Evolutionary conservation across 371 early-diverging fungal genomes (phyloP).

Genomic region (Entomophthora muscae): DNA sequence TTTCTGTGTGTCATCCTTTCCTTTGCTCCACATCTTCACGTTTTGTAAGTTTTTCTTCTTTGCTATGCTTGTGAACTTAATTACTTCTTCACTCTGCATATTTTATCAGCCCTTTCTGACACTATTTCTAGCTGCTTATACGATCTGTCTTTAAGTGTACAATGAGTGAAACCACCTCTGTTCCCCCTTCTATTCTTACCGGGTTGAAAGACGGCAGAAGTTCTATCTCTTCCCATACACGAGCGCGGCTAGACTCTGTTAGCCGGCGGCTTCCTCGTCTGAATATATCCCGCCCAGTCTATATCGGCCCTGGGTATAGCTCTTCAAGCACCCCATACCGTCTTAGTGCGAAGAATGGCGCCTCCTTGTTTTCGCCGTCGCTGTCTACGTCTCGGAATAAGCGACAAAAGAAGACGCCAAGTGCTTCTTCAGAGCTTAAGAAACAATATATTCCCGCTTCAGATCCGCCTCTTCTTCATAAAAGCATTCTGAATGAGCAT

Average conservation of each 20-base stretch:
- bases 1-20: no score
- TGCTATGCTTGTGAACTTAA: no score
- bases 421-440: no score
- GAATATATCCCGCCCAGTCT: background rate
- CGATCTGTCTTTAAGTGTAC: background rate
- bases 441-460: background rate
- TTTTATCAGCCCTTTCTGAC: no score
- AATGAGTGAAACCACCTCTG: background rate
- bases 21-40: no score
- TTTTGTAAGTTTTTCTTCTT: no score
- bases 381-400: background rate
- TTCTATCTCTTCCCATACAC: background rate
- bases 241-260: constrained; percentile 3
- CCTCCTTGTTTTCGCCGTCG: background rate
- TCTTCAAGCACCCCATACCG: constrained; percentile 1
- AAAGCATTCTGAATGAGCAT: background rate
- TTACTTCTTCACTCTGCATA: no score
- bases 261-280: constrained; percentile 1
- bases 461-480: background rate
- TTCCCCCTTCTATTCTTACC: background rate
- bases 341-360: background rate
- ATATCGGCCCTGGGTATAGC: background rate
- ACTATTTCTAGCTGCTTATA: background rate
- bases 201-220: background rate
- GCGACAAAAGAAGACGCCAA: background rate